Base-by-base conservation (phyloP, 352 stramenopile species). In the Pelagophyceae sp. region DNA sequence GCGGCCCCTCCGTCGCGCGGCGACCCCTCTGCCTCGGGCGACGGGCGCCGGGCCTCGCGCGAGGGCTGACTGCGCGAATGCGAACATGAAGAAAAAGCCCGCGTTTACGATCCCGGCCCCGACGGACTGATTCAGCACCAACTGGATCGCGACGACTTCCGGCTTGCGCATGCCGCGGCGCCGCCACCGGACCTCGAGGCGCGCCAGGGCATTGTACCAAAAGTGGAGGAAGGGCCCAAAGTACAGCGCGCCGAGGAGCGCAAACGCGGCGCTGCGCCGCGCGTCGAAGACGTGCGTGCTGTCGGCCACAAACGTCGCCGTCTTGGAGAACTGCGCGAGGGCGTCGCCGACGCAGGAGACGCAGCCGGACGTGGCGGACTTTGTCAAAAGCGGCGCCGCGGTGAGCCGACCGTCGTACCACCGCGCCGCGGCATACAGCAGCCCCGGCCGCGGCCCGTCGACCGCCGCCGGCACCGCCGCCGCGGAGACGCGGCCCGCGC, bases 61-160 rank as follows among this genome's bases (percentile, higher is more conserved):
- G 35, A 74, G 67, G 17, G 2, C 17, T 0, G 2, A 1, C 15
- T 58, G 5, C 35, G 38, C 27, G 35, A 35, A 2, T 33, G 67
- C 67, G 67, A 58, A n/a, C 2, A n/a, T 23, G 67, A 31, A 74
- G 67, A 74, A 58, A n/a, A 74, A 74, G 5, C 33, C 67, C 27
- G 35, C 37, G 38, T 74, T 74, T 11, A 32, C 33, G 33, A 3
- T 25, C 23, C 31, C 1, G 35, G 67, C 33, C 2, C 67, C 67
- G 11, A 74, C 0, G 11, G 27, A 35, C 67, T 60, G 33, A 37
- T 74, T 74, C 35, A 74, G 1, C 2, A 58, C 15, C 17, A 51
- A 20, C n/a, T 74, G 67, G 27, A 74, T 2, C 11, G 31, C 1
- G 6, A 74, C 38, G 23, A 2, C 29, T 25, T 35, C n/a, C n/a